Conservation (phyloP, 2,329 filamentous ascomycete genomes). For the Ophiostoma piceae region DNA sequence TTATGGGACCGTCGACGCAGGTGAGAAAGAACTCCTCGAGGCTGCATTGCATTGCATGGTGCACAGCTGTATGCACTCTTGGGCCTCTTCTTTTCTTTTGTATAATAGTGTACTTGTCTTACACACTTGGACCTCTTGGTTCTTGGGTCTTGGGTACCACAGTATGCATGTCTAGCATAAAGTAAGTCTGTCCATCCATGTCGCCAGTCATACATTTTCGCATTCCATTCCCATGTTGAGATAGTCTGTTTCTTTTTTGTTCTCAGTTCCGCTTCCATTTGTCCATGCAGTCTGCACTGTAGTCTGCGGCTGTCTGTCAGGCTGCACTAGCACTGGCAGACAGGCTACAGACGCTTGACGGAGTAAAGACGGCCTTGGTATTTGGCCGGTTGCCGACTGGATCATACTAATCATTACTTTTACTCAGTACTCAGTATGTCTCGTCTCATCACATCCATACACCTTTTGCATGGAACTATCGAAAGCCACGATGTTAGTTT, state of each 20-base stretch:
- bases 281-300: no score
- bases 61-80: neutral
- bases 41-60: slow-evolving; percentile 9
- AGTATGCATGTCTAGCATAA: neutral
- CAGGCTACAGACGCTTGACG: no score
- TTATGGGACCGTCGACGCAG: slow-evolving; percentile 1
- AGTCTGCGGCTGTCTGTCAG: neutral
- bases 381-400: neutral
- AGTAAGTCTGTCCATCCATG: neutral
- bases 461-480: neutral
- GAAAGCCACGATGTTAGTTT: neutral
- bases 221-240: neutral
- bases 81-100: neutral
- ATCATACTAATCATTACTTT: neutral
- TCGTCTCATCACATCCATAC: neutral
- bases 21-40: neutral
- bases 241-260: neutral
- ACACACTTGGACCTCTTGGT: no score
- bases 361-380: neutral
- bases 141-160: neutral
- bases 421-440: no score
- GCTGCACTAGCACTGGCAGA: no score
- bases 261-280: no score
- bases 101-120: neutral
- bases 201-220: neutral